Conservation (phyloP, 2,329 filamentous ascomycete genomes). For the Ascochyta fabae region DNA sequence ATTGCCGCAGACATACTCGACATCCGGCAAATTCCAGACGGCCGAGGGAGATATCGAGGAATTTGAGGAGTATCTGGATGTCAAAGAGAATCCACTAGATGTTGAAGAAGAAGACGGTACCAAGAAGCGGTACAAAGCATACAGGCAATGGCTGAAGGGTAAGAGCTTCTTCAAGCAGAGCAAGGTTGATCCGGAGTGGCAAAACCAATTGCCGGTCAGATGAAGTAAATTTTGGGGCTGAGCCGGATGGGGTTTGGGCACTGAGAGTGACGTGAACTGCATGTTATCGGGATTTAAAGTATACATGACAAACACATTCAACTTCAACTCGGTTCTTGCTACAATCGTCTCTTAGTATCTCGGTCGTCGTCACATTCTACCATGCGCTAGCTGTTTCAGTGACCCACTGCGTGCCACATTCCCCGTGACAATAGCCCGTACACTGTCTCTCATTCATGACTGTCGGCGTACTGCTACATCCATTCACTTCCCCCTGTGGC, state of each 20-base stretch:
- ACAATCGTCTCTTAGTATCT: too few species aligned
- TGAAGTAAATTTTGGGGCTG: conserved; percentile 6
- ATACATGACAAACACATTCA: background rate
- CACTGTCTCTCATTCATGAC: conserved; percentile 18
- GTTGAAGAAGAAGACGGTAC: conserved; percentile 84
- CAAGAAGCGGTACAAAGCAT: conserved; percentile 97
- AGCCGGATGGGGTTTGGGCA: background rate
- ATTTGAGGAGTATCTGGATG: conserved; percentile 77
- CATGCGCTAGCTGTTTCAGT: conserved; percentile 24
- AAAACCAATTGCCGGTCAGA: conserved; percentile 42
- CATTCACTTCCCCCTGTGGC: conserved; percentile 16
- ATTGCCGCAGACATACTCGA: conserved; percentile 10
- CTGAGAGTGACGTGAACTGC: background rate
- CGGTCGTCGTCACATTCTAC: conserved; percentile 1
- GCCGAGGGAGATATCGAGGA: conserved; percentile 72
- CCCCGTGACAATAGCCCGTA: conserved; percentile 20
- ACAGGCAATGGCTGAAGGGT: conserved; percentile 90
- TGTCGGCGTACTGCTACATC: conserved; percentile 20
- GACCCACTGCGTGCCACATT: conserved; percentile 25
- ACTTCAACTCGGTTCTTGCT: background rate
- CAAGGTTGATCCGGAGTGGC: conserved; percentile 60
- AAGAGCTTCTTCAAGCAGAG: conserved; percentile 96
- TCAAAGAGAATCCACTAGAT: conserved; percentile 83
- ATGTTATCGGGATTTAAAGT: background rate
- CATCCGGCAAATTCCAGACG: conserved; percentile 52